Evolutionary conservation across 2,329 filamentous ascomycete species (phyloP).

Genomic region (Alternaria sp.): DNA sequence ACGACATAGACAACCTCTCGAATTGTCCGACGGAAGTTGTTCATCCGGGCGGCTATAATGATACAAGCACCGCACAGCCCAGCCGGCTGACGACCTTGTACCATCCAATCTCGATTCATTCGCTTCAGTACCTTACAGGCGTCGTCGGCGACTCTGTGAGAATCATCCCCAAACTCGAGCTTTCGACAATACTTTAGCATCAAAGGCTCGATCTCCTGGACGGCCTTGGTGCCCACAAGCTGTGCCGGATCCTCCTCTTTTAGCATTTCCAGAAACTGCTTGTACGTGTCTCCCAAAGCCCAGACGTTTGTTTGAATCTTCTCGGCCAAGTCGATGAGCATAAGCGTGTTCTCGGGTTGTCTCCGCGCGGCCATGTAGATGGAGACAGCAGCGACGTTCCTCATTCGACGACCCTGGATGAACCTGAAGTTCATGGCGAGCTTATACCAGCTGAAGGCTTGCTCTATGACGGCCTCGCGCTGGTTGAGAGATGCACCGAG

Average conservation of each 20-base stretch:
- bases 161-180: constrained; percentile 86
- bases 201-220: constrained; percentile 82
- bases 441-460: constrained; percentile 56
- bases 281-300: constrained; percentile 88
- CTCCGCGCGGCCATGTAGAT: constrained; percentile 88
- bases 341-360: constrained; percentile 79
- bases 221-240: constrained; percentile 57
- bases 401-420: constrained; percentile 74
- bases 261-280: constrained; percentile 73
- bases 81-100: constrained; percentile 89
- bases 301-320: constrained; percentile 87
- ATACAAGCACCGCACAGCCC: constrained; percentile 94
- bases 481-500: constrained; percentile 53
- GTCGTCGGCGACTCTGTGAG: constrained; percentile 84
- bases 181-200: constrained; percentile 91
- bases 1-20: constrained; percentile 98
- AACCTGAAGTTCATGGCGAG: constrained; percentile 68
- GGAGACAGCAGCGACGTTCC: constrained; percentile 87
- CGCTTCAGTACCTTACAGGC: constrained; percentile 86
- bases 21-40: constrained; percentile 93
- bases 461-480: constrained; percentile 46
- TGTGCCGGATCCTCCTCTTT: constrained; percentile 67
- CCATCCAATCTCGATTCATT: constrained; percentile 98
- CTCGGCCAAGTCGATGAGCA: constrained; percentile 96
- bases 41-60: constrained; percentile 95